These are phyloP conservation scores for Fusarium sp. DNA, from an alignment of 2,329 filamentous ascomycete species.

Conservation along the genomic window DNA sequence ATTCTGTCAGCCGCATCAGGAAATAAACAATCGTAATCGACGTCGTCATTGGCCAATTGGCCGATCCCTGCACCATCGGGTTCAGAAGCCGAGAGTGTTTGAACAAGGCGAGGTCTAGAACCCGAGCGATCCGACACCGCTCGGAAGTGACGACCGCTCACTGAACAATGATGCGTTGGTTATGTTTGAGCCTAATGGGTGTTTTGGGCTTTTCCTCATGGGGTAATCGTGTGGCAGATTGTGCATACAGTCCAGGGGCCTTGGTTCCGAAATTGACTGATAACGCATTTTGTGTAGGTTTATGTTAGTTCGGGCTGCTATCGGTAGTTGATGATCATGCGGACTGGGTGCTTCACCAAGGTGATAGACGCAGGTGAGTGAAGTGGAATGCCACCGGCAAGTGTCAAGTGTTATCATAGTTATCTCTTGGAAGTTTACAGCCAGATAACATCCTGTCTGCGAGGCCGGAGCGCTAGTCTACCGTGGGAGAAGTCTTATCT, in stretches of 20 bases:
- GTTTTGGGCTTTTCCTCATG: constrained; percentile 4
- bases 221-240: constrained; percentile 4
- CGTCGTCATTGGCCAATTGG: background rate
- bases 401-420: background rate
- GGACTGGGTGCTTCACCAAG: background rate
- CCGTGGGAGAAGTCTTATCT: background rate
- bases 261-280: background rate
- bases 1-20: constrained; percentile 12
- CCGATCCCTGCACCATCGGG: constrained; percentile 5
- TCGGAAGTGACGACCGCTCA: background rate
- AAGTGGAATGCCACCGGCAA: background rate
- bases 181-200: background rate
- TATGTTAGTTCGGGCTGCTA: background rate
- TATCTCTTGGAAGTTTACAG: too few relatives aligned
- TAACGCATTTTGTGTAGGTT: background rate
- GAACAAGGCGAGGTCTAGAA: background rate
- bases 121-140: constrained; percentile 7
- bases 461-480: background rate
- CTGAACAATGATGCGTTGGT: constrained; percentile 1
- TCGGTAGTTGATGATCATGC: background rate
- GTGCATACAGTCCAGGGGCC: constrained; percentile 4
- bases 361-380: background rate
- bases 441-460: background rate
- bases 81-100: constrained; percentile 5
- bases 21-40: background rate